Base-by-base conservation (phyloP, 129 eudicot genomes). In the Rutidosis leptorrhynchoides region DNA sequence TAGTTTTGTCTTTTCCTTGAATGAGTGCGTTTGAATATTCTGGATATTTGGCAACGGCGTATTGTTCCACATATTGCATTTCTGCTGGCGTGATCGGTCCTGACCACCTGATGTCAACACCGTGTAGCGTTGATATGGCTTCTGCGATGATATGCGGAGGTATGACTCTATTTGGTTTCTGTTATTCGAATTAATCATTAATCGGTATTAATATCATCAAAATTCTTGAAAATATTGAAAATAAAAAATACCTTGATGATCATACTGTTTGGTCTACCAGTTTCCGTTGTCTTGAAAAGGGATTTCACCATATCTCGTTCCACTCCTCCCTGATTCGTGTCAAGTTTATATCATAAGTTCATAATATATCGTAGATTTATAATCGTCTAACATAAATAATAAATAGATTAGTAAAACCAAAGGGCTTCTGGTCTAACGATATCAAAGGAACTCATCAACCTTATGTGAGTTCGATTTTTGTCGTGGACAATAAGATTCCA, bases 131-230 rank as follows among this genome's bases (percentile, higher is more conserved):
- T 17, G 89, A 81, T 73, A 87, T 87, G 69, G 95, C 95, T 76
- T 87, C 95, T 8, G 95, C 95, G 19, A 87, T 81, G 71, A 87
- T 83, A 74, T 87, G 95, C 23, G 95, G 83, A 19, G 95, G 95
- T 72, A 87, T 87, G 51, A 83, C 89, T 20, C 74, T 68, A 21
- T 83, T 76, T 20, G 77, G 68, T 75, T 70, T 81, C 95, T 87
- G 87, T 80, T 68, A 17, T 17, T 9, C 15, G 48, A 48, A 67
- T 33, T 24, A 62, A 60, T 68, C 21, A 25, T 67, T 35, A 78
- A 74, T 68, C 45, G n/a, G 35, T 25, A 27, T 42, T 30, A 61
- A 65, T 64, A 52, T 27, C 66, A 65, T 48, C 2, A 19, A 58
- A 64, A 30, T 2, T 70, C 43, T 27, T 15, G 7, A 8, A 65